Percentiles rank a stretch among this genome's conserved stretches.
Conservation (phyloP, 106 monocot species). For the Phalaenopsis aphrodite region DNA sequence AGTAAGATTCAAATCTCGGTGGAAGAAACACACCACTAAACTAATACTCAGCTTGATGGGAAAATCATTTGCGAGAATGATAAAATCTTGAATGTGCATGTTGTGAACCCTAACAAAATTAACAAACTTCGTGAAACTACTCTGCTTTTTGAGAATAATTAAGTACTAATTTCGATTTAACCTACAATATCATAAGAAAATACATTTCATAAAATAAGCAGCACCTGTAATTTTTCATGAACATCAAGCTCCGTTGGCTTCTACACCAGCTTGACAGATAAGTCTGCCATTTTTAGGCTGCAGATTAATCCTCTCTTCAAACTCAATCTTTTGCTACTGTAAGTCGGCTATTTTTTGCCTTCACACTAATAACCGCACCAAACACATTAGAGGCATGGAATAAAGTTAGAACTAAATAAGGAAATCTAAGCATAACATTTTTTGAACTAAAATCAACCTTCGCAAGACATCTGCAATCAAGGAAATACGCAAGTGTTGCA, state of each 20-base stretch:
- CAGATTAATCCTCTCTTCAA: background rate
- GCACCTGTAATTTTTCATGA: background rate
- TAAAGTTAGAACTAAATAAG: background rate
- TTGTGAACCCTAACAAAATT: background rate
- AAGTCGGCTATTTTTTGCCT: background rate
- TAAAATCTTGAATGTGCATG: background rate
- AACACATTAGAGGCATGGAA: background rate
- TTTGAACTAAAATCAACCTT: constrained; percentile 1
- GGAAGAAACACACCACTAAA: too few relatives aligned
- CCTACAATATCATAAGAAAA: background rate
- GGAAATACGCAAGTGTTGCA: background rate
- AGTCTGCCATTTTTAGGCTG: background rate
- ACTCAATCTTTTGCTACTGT: background rate
- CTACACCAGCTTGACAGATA: background rate
- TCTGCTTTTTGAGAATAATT: background rate
- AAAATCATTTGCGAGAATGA: too few relatives aligned
- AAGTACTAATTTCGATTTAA: background rate
- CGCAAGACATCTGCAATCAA: background rate
- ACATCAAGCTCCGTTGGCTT: background rate
- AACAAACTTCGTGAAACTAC: background rate
- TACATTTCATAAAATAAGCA: background rate
- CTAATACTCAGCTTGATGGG: too few relatives aligned
- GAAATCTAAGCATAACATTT: background rate
- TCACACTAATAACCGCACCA: background rate
- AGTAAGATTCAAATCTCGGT: too few relatives aligned